These are phyloP conservation scores for Pyrenophora tritici-repentis DNA, from an alignment of 2,329 filamentous ascomycete species.

Conservation along the genomic window DNA sequence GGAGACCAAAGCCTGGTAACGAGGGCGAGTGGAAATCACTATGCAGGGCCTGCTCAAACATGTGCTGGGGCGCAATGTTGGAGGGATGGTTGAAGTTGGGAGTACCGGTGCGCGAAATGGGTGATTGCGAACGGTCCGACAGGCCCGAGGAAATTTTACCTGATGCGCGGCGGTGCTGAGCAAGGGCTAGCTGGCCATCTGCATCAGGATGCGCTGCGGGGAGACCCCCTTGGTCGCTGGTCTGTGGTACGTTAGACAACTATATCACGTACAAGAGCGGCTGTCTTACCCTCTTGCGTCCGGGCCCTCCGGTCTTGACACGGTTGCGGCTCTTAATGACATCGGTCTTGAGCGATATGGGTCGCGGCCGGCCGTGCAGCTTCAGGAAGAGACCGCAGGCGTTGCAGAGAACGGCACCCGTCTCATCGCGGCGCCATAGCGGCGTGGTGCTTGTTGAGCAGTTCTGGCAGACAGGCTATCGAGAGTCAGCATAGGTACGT, in stretches of 20 bases:
- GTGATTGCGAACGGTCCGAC: conserved; percentile 75
- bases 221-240: conserved; percentile 60
- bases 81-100: conserved; percentile 70
- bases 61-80: conserved; percentile 73
- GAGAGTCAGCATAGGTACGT: conserved; percentile 18
- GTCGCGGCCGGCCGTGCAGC: conserved; percentile 88
- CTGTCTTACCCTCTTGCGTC: conserved; percentile 77
- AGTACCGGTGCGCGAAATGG: conserved; percentile 78
- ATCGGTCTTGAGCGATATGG: conserved; percentile 97
- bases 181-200: conserved; percentile 59
- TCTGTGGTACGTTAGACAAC: conserved; percentile 22
- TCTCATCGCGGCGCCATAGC: conserved; percentile 95
- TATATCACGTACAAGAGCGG: background rate
- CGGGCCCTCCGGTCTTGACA: conserved; percentile 84
- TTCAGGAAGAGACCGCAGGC: conserved; percentile 97
- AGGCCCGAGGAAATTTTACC: conserved; percentile 75
- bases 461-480: conserved; percentile 91
- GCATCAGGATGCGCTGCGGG: conserved; percentile 60
- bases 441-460: conserved; percentile 95
- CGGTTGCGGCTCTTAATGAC: conserved; percentile 99
- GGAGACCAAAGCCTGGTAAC: conserved; percentile 50
- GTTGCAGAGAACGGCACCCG: conserved; percentile 95
- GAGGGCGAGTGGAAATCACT: conserved; percentile 67
- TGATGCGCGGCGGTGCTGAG: conserved; percentile 67
- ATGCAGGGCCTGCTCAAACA: conserved; percentile 77